Evolutionary conservation across 257 asterid species (phyloP).

Genomic region (Plantago elongata): DNA sequence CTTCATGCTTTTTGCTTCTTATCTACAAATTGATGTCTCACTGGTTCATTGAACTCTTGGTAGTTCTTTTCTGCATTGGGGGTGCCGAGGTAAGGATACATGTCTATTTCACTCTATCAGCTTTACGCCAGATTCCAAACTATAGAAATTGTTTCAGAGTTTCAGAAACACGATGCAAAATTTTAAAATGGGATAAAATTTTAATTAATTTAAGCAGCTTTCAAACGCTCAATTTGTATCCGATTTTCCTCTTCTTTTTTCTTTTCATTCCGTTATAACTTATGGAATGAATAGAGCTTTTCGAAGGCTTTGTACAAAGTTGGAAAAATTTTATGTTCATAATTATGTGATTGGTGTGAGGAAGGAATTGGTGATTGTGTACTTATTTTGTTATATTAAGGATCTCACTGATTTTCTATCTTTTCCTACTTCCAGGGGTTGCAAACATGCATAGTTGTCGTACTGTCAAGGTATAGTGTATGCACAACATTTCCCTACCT

Average conservation of each 20-base stretch:
- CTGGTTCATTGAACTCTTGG: constrained; percentile 83
- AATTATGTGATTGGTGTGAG: no score
- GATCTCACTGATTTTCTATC: constrained; percentile 13
- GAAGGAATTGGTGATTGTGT: not conserved
- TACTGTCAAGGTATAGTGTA: constrained; percentile 52
- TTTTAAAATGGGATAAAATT: no score
- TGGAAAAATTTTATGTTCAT: no score
- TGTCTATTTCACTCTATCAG: not conserved
- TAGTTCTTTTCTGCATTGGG: constrained; percentile 80
- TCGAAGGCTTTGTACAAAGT: no score
- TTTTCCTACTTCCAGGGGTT: constrained; percentile 52
- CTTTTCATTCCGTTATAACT: no score
- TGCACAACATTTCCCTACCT: constrained; percentile 5
- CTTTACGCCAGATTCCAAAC: no score
- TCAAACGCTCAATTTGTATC: no score
- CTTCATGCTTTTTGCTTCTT: constrained; percentile 78
- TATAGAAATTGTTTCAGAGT: no score
- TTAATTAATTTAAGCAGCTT: no score
- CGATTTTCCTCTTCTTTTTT: no score
- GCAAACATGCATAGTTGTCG: constrained; percentile 78
- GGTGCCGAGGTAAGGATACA: constrained; percentile 64
- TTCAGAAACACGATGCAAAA: no score
- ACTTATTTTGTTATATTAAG: not conserved
- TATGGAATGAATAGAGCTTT: no score
- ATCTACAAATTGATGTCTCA: constrained; percentile 74